Conservation (phyloP, 164 flowering plant genomes). For the Magnolia sinica region DNA sequence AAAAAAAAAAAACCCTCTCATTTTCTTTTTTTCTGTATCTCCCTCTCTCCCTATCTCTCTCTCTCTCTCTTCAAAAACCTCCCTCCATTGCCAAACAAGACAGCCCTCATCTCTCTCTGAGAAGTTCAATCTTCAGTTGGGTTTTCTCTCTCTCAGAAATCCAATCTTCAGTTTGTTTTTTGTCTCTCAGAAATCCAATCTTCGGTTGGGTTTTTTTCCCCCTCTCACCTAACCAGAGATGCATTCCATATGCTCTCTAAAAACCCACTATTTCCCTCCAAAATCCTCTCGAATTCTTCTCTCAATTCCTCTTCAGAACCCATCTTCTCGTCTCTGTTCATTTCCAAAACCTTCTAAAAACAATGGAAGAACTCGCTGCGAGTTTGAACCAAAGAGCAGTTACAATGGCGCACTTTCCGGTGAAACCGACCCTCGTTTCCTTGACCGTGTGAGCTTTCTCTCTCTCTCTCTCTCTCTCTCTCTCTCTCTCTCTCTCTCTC, state of each 20-base stretch:
- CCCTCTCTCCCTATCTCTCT: too few relatives aligned
- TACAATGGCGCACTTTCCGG: conserved; percentile 46
- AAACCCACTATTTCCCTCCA: background rate
- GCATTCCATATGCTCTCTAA: conserved; percentile 12
- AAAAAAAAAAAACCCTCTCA: too few relatives aligned
- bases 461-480: background rate
- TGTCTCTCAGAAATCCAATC: too few relatives aligned
- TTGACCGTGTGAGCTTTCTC: conserved; percentile 57
- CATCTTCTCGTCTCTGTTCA: conserved; percentile 10
- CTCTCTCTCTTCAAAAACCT: too few relatives aligned
- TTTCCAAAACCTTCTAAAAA: conserved; percentile 1
- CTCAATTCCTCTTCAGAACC: conserved; percentile 2
- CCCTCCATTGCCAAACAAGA: too few relatives aligned
- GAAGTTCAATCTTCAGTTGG: too few relatives aligned
- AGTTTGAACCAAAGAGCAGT: conserved; percentile 32
- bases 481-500: too few relatives aligned
- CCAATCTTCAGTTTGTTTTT: too few relatives aligned
- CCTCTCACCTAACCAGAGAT: background rate
- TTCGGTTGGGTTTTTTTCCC: too few relatives aligned
- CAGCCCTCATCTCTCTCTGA: too few relatives aligned
- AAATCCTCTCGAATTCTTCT: conserved; percentile 3
- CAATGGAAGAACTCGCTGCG: conserved; percentile 26
- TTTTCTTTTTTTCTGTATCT: too few relatives aligned
- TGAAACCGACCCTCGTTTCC: conserved; percentile 52
- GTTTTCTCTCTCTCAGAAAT: too few relatives aligned